Evolutionary conservation across 345 rosid genomes (phyloP), one percentile per base, ranked within the genome.

Genomic region (Laguncularia racemosa): DNA sequence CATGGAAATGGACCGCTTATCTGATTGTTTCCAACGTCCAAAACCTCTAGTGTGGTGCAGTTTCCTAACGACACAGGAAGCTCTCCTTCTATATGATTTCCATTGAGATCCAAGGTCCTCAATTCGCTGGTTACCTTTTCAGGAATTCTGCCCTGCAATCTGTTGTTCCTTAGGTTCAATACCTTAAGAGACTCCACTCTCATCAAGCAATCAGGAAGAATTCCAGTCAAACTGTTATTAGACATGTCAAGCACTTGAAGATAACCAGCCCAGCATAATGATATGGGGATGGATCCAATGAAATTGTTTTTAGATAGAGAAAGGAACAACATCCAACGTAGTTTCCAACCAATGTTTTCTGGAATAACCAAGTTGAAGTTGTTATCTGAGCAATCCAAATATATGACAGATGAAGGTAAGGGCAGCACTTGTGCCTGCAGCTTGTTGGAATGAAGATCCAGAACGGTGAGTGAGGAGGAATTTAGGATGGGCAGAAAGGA

Each of bases 11-110:
- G 21, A 20, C 69, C 82, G 1, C 50, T 53, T 1, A 82, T 52
- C 19, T 46, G 57, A 43, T 77, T 82, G 60, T 67, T 62, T 20
- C 81, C 78, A 0, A 83, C 40, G 49, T 76, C 70, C 44, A 83
- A 58, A 16, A 80, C 75, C 53, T 80, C 80, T 13, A 78, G 6
- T 17, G 0, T 20, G 0, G 14, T 46, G 61, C 81, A 80, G 3
- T 69, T 67, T 15, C 19, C 62, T 26, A 82, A 12, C 13, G 78
- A 76, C 57, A 2, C 45, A 0, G 84, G 74, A 23, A 79, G 5
- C 53, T 13, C 15, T 40, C 83, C 85, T 20, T 0, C 20, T 1
- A 76, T 49, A 0, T 0, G 48, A 66, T 80, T 81, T 13, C 61
- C 56, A n/a, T 57, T 72, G 18, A 82, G 54, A 65, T 67, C 74